Conservation (phyloP, 2,329 filamentous ascomycete species). For the Cytospora chrysosperma region DNA sequence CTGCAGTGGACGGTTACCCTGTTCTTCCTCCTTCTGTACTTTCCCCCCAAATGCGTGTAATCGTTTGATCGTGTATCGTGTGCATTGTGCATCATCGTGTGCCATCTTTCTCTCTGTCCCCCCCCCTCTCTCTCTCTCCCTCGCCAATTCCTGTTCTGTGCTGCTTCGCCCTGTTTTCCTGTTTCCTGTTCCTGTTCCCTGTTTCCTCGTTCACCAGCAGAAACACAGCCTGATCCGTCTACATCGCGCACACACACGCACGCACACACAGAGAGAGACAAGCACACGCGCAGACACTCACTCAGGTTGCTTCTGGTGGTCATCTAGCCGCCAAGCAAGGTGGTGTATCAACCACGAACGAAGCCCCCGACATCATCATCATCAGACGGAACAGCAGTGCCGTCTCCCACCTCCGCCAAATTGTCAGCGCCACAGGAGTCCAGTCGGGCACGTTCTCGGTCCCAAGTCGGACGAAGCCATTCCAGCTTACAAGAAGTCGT, state of each 20-base stretch:
- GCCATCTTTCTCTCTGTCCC: too few relatives aligned
- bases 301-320: background rate
- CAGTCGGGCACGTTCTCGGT: slow-evolving; percentile 45
- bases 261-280: too few relatives aligned
- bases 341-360: slow-evolving; percentile 9
- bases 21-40: background rate
- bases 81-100: too few relatives aligned
- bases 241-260: too few relatives aligned
- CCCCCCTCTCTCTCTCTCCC: too few relatives aligned
- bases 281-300: background rate
- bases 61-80: slow-evolving; percentile 3
- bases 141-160: background rate
- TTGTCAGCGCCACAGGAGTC: slow-evolving; percentile 48
- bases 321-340: slow-evolving; percentile 9
- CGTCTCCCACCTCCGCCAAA: slow-evolving; percentile 40
- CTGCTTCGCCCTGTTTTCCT: background rate
- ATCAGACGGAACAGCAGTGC: slow-evolving; percentile 22
- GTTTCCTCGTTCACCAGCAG: background rate
- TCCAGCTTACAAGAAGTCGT: slow-evolving; percentile 28
- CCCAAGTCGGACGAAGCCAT: slow-evolving; percentile 36
- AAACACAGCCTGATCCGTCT: too few relatives aligned
- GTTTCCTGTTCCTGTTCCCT: background rate
- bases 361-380: slow-evolving; percentile 2
- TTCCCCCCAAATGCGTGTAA: background rate
- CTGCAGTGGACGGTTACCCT: background rate